phyloP scores from a whole-genome alignment of 2,329 filamentous ascomycete species.

The Neonectria sp. region DNA sequence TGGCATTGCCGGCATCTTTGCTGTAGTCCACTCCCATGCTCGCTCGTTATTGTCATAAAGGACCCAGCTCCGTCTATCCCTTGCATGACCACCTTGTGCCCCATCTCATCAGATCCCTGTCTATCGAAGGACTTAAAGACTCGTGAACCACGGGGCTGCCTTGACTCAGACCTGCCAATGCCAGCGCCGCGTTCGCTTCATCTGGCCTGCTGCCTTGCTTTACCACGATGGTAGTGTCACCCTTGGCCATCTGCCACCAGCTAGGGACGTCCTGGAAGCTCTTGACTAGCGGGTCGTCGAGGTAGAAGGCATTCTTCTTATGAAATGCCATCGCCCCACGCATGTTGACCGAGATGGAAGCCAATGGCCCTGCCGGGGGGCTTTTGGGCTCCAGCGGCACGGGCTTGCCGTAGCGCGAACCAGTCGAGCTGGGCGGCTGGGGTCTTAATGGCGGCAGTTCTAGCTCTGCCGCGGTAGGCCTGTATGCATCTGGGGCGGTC shows the following conservation, averaged over 20 bases:
- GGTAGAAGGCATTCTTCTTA: conserved; percentile 42
- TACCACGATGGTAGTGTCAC: conserved; percentile 27
- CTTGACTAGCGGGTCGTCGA: conserved; percentile 41
- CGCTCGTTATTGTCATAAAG: conserved; percentile 32
- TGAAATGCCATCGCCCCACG: conserved; percentile 39
- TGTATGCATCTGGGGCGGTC: conserved; percentile 17
- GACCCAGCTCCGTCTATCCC: conserved; percentile 18
- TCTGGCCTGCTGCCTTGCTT: conserved; percentile 33
- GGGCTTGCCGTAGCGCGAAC: conserved; percentile 41
- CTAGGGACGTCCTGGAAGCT: conserved; percentile 39
- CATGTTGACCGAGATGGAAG: conserved; percentile 52
- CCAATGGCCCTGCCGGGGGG: conserved; percentile 47
- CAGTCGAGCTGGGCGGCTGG: conserved; percentile 32
- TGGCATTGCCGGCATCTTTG: not conserved
- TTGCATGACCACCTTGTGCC: conserved; percentile 32
- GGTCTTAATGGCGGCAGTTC: conserved; percentile 52
- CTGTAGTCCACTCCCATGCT: conserved; percentile 14
- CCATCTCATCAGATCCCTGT: conserved; percentile 37
- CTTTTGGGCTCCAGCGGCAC: conserved; percentile 51
- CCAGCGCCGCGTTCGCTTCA: conserved; percentile 44
- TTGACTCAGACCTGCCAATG: conserved; percentile 43
- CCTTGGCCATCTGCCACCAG: conserved; percentile 29
- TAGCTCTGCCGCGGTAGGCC: conserved; percentile 33
- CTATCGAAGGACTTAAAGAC: conserved; percentile 17
- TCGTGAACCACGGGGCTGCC: conserved; percentile 32